Base-by-base conservation (phyloP, 1,139 yeast genomes). In the Arxiozyma slooffiae region DNA sequence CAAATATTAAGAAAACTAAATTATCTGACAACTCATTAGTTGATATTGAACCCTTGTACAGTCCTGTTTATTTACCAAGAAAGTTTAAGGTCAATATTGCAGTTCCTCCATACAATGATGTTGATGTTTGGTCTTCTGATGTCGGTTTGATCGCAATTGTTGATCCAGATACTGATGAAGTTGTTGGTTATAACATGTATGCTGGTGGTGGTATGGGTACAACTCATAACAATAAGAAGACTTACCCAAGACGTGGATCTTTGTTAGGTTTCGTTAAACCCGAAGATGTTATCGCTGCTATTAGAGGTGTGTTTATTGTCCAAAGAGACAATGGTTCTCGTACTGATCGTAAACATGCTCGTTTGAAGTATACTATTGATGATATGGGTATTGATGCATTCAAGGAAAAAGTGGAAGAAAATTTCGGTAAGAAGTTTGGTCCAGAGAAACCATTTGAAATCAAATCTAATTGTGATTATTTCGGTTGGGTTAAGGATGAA, bases 141-240 rank as follows among this genome's bases (percentile, higher is more conserved):
- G 79, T 90, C 61, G 98, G 97, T 58, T 76, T 92, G 60, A 81
- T 92, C 67, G 89, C 97, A 37, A 89, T 92, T 66, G 82, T 88
- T 46, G 87, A 84, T 61, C 77, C 79, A 58, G 74, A 80, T 56
- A 76, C 76, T 62, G 58, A 81, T 76, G 53, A 69, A 66, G 50
- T 70, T 69, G 57, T 56, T 49, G 98, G 97, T 50, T 92, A 81
- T 75, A 90, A 92, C 63, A 81, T 92, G 48, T 77, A 85, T 55
- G 96, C 84, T 56, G 98, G 97, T 68, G 98, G 97, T 73, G 98
- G 97, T 76, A 90, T 92, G 97, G 98, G 97, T 62, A 79, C 95
- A 41, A 92, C 97, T 37, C 98, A 92, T 70, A 90, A 90, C 75
- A 92, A 92, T 74, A 85, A 85, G 66, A 92, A 90, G 77, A 92